Base-by-base conservation (phyloP, 352 stramenopile genomes). In the Phytopythium mirpurense region DNA sequence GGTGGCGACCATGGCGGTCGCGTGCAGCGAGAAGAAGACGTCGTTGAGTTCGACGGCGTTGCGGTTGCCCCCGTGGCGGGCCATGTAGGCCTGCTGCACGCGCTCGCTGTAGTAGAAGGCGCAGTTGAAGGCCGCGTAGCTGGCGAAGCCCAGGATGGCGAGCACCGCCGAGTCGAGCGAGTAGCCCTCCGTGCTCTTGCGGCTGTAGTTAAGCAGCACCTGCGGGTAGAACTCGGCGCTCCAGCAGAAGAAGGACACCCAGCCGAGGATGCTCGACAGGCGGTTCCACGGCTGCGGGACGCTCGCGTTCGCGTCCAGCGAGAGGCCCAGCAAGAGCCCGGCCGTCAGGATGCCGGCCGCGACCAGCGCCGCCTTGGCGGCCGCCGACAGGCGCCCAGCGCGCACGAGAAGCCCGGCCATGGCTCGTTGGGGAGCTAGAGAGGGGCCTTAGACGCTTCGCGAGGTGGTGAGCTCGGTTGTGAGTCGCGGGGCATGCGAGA, bases 21-120 rank as follows among this genome's bases (percentile, higher is more conserved):
- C 92, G 73, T 98, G 93, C 38, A 97, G 62, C 10, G 88, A 82
- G 69, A 98, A 98, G 45, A 96, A 90, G 19, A 92, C 85, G 49
- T 96, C 86, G 59, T 94, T 95, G n/a, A 78, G 55, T 49, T 86
- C 73, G 4, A 96, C 83, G 12, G 76, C 67, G 54, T 85, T 93
- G 48, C 65, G 66, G 54, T 85, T 67, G 51, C 75, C 80, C 41
- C 74, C 21, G 60, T 94, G 59, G 32, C 58, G 64, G 11, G 60
- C 65, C 63, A 81, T 82, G 66, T 98, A 98, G 49, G 84, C 62
- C 51, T 90, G 41, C 43, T 93, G 83, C 18, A 98, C 80, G 37
- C 35, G 64, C 32, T 74, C 48, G 58, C 66, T 90, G 57, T 78
- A 95, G 70, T 81, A 97, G 59, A 98, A 96, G 19, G 70, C 73